Evolutionary conservation across 1,284 basidiomycete genomes (phyloP), one percentile per base, ranked within the genome.

Genomic region (Cutaneotrichosporon cyanovorans): DNA sequence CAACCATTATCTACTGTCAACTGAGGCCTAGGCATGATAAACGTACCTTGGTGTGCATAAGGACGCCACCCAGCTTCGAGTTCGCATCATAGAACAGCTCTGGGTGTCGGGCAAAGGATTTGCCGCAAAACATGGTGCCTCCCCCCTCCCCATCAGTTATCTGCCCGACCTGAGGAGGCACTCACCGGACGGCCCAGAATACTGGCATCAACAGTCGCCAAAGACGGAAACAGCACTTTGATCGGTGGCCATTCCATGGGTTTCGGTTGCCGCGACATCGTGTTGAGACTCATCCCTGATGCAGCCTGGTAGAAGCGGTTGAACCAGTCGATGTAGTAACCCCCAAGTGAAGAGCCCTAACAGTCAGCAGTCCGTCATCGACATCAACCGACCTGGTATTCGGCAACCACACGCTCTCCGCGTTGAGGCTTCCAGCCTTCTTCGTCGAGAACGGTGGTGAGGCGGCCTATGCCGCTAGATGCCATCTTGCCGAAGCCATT

Each of bases 21-120:
- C 42, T 30, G 19, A 35, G 18, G 14, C n/a, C 19, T 5, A 34
- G 30, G 18, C 25, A 7, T 28, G 10, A 5, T 3, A 9, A 4
- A 47, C 66, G 38, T 19, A 68, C 68, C 57, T 73, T 73, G 18
- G 67, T 56, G 49, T 73, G 71, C 67, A 73, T 70, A 38, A 73
- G 50, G 3, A 70, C 61, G 3, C 65, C 66, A 12, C 69, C 69
- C 8, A 63, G 54, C 44, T 73, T 72, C 20, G 68, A 70, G 37
- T 67, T 67, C 8, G 66, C 58, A 37, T 70, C 68, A 45, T 68
- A 58, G 50, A 69, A 70, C 8, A 68, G 49, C 0, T 35, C 18
- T 33, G 51, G 55, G 0, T 66, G 65, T 9, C 54, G 45, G 1
- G 51, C 48, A 8, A 56, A 67, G 6, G 57, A 59, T 4, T 35